Base-by-base conservation (phyloP, 192 early-diverging fungal species). In the Coemansia sp. region DNA sequence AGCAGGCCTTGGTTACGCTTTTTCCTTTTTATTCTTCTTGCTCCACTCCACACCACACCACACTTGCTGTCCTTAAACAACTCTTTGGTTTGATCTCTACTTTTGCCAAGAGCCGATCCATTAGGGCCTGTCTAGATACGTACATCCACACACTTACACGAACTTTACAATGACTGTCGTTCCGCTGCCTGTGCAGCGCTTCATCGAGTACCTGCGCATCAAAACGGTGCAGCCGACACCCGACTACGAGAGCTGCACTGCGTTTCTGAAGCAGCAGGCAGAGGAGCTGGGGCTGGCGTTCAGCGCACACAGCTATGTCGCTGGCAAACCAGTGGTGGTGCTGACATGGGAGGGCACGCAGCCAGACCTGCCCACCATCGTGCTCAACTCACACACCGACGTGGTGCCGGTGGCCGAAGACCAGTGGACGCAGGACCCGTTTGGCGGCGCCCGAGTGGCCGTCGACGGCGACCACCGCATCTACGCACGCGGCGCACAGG, bases 321-420 rank as follows among this genome's bases (percentile, higher is more conserved):
- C 78, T 6, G 85, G 79, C 35, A 86, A 89, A 60, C 87, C 87
- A 1, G 73, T 86, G 4, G 84, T 88, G 27, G 72, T 94, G 23
- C 58, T 92, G 56, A 90, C 82, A 23, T 83, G 83, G 77, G 50
- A 52, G 10, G 89, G 91, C 9, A 64, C 47, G 2, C 60, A 84
- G 25, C 82, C 85, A 6, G 35, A 26, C 2, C 59, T 83, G 44
- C 76, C 81, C 39, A 64, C 81, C 29, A 54, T 94, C 15, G 63
- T 91, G 28, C 85, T 92, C 53, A 92, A 92, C 81, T 85, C 84
- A 41, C 92, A 94, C 73, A 87, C 84, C 8, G 92, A 94, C 62
- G 92, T 94, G 0, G 92, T 94, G 22, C 92, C 92, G n/a, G 89
- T 91, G 50, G 87, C 84, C 46, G 71, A 63, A 15, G 84, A 85